phyloP scores from a whole-genome alignment of 257 asterid species.

The Dorcoceras hygrometricum region DNA sequence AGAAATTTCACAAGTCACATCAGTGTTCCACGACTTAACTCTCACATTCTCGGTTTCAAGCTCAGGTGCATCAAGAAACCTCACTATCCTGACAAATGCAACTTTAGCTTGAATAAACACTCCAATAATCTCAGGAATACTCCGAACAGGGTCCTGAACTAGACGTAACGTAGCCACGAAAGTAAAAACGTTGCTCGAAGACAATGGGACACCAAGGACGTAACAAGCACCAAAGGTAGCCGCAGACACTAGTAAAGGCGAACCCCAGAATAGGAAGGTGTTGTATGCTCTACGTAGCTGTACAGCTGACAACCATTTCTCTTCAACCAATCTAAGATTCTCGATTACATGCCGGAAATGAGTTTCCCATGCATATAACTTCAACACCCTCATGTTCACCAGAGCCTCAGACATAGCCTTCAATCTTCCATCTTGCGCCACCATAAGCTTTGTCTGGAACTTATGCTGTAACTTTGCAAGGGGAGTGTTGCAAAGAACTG shows the following conservation, averaged over 20 bases:
- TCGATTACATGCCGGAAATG: slow-evolving; percentile 66
- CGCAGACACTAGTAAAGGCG: slow-evolving; percentile 84
- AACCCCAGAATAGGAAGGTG: slow-evolving; percentile 81
- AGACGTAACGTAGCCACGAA: slow-evolving; percentile 87
- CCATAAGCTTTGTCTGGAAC: slow-evolving; percentile 79
- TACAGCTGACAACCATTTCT: slow-evolving; percentile 74
- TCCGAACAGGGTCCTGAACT: slow-evolving; percentile 88
- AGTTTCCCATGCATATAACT: slow-evolving; percentile 85
- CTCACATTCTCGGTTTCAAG: slow-evolving; percentile 45
- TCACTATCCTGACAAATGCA: slow-evolving; percentile 64
- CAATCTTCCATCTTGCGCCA: slow-evolving; percentile 78
- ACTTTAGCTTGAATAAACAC: slow-evolving; percentile 90
- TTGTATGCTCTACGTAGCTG: slow-evolving; percentile 76
- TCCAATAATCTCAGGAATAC: slow-evolving; percentile 87
- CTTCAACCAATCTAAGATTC: slow-evolving; percentile 56
- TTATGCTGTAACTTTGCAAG: slow-evolving; percentile 86
- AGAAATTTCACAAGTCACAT: slow-evolving; percentile 24
- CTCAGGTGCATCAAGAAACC: slow-evolving; percentile 79
- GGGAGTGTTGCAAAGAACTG: slow-evolving; percentile 80
- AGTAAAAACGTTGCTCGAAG: slow-evolving; percentile 87
- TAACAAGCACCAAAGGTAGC: slow-evolving; percentile 96
- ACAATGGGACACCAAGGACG: slow-evolving; percentile 61
- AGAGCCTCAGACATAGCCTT: slow-evolving; percentile 85
- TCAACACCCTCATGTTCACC: slow-evolving; percentile 84
- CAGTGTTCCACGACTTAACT: slow-evolving; percentile 25